These are phyloP conservation scores for Ulmus americana DNA, from an alignment of 331 rosid species.

Conservation along the genomic window DNA sequence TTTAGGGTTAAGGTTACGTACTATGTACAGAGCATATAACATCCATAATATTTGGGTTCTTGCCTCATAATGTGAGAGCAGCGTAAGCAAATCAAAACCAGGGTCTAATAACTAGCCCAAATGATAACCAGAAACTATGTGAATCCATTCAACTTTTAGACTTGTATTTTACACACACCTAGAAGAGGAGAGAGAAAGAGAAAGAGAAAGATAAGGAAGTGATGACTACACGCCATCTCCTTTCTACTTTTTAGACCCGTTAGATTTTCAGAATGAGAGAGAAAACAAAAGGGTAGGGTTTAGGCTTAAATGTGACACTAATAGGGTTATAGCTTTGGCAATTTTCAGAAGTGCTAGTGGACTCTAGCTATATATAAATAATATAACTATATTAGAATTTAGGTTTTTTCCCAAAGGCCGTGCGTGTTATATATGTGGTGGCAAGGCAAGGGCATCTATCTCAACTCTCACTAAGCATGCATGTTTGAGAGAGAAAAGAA, in stretches of 20 bases:
- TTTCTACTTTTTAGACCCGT: conserved; percentile 14
- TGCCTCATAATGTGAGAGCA: conserved; percentile 10
- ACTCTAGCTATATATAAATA: no score
- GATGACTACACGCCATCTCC: not conserved
- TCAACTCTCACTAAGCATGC: not conserved
- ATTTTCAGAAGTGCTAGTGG: not conserved
- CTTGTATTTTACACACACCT: conserved; percentile 1
- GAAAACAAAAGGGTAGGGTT: conserved; percentile 3
- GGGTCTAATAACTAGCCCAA: not conserved
- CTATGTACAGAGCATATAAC: not conserved
- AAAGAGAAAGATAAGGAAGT: not conserved
- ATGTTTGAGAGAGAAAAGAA: not conserved
- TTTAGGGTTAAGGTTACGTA: conserved; percentile 5
- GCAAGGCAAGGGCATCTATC: not conserved
- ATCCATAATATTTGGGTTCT: conserved; percentile 7
- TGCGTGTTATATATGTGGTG: conserved; percentile 7
- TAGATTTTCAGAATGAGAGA: not conserved
- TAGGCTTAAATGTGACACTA: not conserved
- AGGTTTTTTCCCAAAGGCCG: conserved; percentile 10
- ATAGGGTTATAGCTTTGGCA: not conserved
- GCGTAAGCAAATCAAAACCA: not conserved
- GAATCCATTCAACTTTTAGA: conserved; percentile 16
- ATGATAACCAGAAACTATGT: conserved; percentile 2
- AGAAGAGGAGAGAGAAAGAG: not conserved
- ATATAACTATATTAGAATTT: not conserved